A percentile compares a stretch with the other conserved stretches of the same genome.
These are phyloP conservation scores for Cyclotella choctawhatcheeana DNA, from an alignment of 108 stramenopile genomes.

Conservation along the genomic window DNA sequence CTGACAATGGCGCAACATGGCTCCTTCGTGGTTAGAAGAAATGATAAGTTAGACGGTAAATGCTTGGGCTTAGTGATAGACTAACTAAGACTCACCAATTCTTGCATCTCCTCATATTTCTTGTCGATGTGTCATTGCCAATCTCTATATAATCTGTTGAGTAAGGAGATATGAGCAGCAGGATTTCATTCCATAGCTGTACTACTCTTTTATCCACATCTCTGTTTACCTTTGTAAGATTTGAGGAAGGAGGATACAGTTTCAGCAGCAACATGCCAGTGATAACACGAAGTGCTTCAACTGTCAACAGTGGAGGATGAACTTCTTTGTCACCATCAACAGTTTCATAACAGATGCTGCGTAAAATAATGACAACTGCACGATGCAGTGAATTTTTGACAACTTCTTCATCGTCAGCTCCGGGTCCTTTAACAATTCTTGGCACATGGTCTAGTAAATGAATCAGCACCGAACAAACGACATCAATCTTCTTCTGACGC, in stretches of 20 bases:
- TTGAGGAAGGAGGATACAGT: slow-evolving; percentile 25
- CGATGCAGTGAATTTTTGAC: slow-evolving; percentile 28
- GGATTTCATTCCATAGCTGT: slow-evolving; percentile 41
- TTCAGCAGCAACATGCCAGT: slow-evolving; percentile 49
- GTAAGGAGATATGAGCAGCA: slow-evolving; percentile 36
- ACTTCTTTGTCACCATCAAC: background rate
- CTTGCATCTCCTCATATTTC: slow-evolving; percentile 15
- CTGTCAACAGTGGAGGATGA: slow-evolving; percentile 27
- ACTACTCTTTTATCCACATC: slow-evolving; percentile 2
- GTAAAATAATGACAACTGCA: slow-evolving; percentile 26
- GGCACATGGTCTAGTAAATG: slow-evolving; percentile 19
- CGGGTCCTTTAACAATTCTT: background rate
- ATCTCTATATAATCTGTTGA: slow-evolving; percentile 16
- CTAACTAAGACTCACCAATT: slow-evolving; percentile 36
- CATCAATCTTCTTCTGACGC: slow-evolving; percentile 30
- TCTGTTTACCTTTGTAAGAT: background rate
- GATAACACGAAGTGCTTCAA: slow-evolving; percentile 40
- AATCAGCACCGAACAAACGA: slow-evolving; percentile 31
- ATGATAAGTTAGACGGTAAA: background rate
- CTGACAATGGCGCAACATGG: slow-evolving; percentile 43
- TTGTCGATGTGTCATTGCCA: background rate
- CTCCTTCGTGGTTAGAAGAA: slow-evolving; percentile 13
- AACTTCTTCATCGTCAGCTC: background rate
- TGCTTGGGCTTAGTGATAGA: too few relatives aligned
- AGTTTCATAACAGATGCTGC: slow-evolving; percentile 30